A percentile compares a stretch with the other conserved stretches of the same genome.
These are phyloP conservation scores for Sporothrix schenckii DNA, from an alignment of 2,329 filamentous ascomycete genomes.

Conservation along the genomic window DNA sequence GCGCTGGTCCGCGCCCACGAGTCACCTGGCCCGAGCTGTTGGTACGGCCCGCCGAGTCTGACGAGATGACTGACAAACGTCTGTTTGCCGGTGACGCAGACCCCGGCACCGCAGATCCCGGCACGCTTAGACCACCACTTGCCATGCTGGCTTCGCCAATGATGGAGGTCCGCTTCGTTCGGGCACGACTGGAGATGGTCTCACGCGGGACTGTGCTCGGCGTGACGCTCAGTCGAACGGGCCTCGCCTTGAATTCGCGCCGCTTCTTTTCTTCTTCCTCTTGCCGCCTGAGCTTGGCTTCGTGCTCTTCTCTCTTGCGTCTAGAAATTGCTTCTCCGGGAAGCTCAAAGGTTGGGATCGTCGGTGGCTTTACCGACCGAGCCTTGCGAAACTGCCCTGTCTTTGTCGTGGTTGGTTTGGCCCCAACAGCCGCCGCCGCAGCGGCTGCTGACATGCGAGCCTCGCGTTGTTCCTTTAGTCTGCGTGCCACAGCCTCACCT, in stretches of 20 bases:
- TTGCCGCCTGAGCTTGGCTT: slow-evolving; percentile 58
- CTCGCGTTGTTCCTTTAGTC: slow-evolving; percentile 61
- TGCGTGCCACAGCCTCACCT: slow-evolving; percentile 62
- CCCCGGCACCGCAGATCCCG: slow-evolving; percentile 11
- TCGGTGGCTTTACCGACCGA: slow-evolving; percentile 53
- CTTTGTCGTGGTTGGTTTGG: slow-evolving; percentile 32
- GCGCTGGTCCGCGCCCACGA: slow-evolving; percentile 40
- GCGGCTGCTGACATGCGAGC: slow-evolving; percentile 49
- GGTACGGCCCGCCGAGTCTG: background rate
- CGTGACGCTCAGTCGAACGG: slow-evolving; percentile 52
- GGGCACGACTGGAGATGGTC: slow-evolving; percentile 60
- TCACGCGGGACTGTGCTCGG: slow-evolving; percentile 55
- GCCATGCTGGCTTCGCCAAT: slow-evolving; percentile 1
- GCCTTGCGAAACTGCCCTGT: slow-evolving; percentile 48
- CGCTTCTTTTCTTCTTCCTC: slow-evolving; percentile 63
- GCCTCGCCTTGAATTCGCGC: slow-evolving; percentile 66
- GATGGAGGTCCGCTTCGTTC: slow-evolving; percentile 49
- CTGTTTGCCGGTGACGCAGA: slow-evolving; percentile 38
- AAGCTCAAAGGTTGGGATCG: slow-evolving; percentile 62
- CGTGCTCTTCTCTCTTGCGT: slow-evolving; percentile 58
- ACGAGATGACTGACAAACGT: slow-evolving; percentile 37
- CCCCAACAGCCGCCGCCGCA: slow-evolving; percentile 31
- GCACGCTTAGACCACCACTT: slow-evolving; percentile 11
- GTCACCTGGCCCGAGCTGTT: slow-evolving; percentile 23
- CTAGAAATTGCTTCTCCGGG: slow-evolving; percentile 64